Percentiles rank a stretch among this genome's conserved stretches.
phyloP scores from a whole-genome alignment of 495 filamentous ascomycete genomes.

The Chaetomium fimeti region DNA sequence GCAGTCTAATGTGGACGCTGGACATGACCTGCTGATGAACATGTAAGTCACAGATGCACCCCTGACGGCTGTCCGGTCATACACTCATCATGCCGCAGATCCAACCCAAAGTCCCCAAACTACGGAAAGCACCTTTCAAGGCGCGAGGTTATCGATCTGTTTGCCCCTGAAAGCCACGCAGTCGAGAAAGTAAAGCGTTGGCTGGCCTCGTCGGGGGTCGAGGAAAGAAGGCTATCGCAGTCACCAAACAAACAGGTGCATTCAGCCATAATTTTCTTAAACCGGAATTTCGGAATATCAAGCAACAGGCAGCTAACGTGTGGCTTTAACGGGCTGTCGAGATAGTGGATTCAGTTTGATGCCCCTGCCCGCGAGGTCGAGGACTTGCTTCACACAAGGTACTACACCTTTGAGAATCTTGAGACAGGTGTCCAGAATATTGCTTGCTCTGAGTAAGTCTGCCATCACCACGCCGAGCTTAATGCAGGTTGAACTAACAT shows the following conservation, averaged over 20 bases:
- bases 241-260: slow-evolving; percentile 37
- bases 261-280: slow-evolving; percentile 23
- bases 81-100: slow-evolving; percentile 71
- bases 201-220: slow-evolving; percentile 53
- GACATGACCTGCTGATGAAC: slow-evolving; percentile 37
- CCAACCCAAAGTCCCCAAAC: slow-evolving; percentile 58
- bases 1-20: slow-evolving; percentile 35
- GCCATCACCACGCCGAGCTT: no score
- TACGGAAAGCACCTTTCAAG: slow-evolving; percentile 56
- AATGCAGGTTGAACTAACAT: background rate
- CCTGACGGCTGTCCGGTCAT: slow-evolving; percentile 28
- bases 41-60: slow-evolving; percentile 25
- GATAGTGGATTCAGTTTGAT: slow-evolving; percentile 54
- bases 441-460: slow-evolving; percentile 31
- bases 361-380: slow-evolving; percentile 55
- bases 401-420: slow-evolving; percentile 53
- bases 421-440: slow-evolving; percentile 31
- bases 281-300: slow-evolving; percentile 23
- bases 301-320: slow-evolving; percentile 14
- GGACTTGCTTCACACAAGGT: slow-evolving; percentile 54
- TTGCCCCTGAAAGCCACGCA: slow-evolving; percentile 46
- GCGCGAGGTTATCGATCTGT: slow-evolving; percentile 52
- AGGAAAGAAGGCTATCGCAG: slow-evolving; percentile 27
- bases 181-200: slow-evolving; percentile 50
- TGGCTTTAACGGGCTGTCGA: background rate